phyloP scores from a whole-genome alignment of 139 green algal genomes.

The Chlamydomonas asymmetrica region DNA sequence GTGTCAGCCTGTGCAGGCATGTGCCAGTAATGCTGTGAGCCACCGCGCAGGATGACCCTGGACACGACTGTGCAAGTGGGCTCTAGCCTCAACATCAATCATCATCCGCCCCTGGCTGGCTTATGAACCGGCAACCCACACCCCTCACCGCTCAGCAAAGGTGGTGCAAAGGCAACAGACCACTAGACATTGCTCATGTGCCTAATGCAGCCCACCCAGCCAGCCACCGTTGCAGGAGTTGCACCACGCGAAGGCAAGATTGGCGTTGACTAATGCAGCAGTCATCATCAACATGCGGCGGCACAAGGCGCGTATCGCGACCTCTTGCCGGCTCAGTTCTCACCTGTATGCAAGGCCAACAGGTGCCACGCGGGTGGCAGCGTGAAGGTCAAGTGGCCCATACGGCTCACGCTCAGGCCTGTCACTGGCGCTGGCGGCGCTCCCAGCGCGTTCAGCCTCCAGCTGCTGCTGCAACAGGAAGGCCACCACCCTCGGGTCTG shows the following conservation, averaged over 20 bases:
- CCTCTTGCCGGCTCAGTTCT: neutral
- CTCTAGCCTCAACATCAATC: too few relatives aligned
- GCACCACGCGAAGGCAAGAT: too few relatives aligned
- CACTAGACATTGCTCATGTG: neutral
- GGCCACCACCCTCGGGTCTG: neutral
- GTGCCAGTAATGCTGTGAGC: too few relatives aligned
- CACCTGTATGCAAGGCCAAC: slow-evolving; percentile 27
- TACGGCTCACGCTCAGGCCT: slow-evolving; percentile 15
- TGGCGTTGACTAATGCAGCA: too few relatives aligned
- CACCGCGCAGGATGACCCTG: too few relatives aligned
- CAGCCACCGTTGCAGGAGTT: neutral
- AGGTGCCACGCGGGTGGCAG: slow-evolving; percentile 13
- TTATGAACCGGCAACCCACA: too few relatives aligned
- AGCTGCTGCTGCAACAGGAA: slow-evolving; percentile 19
- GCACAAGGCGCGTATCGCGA: neutral
- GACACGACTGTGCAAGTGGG: too few relatives aligned
- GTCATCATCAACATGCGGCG: too few relatives aligned
- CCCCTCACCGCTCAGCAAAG: too few relatives aligned
- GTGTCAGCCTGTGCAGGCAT: neutral
- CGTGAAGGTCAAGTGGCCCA: slow-evolving; percentile 5
- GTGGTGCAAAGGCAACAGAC: too few relatives aligned
- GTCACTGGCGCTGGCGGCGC: slow-evolving; percentile 12
- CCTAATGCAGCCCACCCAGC: neutral
- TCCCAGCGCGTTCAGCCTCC: slow-evolving; percentile 5
- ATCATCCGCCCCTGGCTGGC: too few relatives aligned